Percentiles rank a stretch among this genome's conserved stretches.
Conservation (phyloP, 2,329 filamentous ascomycete genomes). For the Fusarium sp. region DNA sequence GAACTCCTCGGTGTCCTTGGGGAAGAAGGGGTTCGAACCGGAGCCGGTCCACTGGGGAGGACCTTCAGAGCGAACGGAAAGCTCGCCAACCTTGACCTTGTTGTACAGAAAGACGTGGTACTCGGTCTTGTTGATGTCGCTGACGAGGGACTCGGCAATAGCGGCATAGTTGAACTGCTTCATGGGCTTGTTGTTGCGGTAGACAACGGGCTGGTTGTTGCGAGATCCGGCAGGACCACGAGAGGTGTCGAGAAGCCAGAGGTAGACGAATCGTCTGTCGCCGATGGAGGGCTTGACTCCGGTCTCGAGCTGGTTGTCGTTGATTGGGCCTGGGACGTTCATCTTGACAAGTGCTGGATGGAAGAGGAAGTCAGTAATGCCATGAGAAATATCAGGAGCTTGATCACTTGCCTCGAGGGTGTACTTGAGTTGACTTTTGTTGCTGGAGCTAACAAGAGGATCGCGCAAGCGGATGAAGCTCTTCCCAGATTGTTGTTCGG, state of each 20-base stretch:
- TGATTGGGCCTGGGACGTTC: neutral
- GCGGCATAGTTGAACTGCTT: neutral
- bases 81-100: conserved; percentile 6
- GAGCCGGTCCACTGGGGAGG: conserved; percentile 14
- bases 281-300: neutral
- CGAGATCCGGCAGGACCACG: neutral
- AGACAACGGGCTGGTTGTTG: neutral
- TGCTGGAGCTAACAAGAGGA: neutral
- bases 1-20: neutral
- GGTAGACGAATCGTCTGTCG: neutral
- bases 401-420: neutral
- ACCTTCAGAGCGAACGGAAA: neutral
- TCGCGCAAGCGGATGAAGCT: neutral
- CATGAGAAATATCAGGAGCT: neutral
- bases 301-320: neutral
- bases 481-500: neutral
- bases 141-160: conserved; percentile 21
- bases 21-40: conserved; percentile 22
- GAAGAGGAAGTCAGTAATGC: neutral
- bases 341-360: neutral
- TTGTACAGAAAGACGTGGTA: conserved; percentile 21
- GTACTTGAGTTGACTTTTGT: neutral
- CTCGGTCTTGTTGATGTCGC: conserved; percentile 20
- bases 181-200: neutral
- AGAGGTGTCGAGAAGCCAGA: neutral